A percentile compares a stretch with the other conserved stretches of the same genome.
Conservation (phyloP, 2,329 filamentous ascomycete genomes). For the Colletotrichum theobromicola region DNA sequence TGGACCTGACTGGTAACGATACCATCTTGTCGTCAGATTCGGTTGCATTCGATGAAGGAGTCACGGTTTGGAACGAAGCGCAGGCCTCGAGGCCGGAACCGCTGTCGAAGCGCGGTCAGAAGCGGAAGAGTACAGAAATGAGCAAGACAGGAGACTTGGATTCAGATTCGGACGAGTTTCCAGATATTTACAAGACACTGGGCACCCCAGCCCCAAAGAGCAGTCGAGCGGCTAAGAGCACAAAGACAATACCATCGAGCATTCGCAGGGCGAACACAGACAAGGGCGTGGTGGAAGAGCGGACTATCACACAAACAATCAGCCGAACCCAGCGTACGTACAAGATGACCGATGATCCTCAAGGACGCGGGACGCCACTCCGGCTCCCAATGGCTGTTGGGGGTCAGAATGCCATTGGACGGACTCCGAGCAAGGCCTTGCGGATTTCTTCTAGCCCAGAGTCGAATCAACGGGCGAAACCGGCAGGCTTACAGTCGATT, state of each 20-base stretch:
- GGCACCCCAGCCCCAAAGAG: conserved; percentile 41
- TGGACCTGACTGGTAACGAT: conserved; percentile 45
- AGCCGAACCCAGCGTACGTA: conserved; percentile 26
- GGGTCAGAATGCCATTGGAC: not conserved
- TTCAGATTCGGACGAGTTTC: conserved; percentile 51
- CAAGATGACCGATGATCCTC: conserved; percentile 2
- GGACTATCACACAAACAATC: conserved; percentile 25
- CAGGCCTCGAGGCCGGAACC: conserved; percentile 43
- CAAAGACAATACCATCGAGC: conserved; percentile 3
- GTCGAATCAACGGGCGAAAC: conserved; percentile 15
- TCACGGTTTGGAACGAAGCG: conserved; percentile 49
- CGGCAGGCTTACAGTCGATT: not conserved
- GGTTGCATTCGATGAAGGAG: conserved; percentile 39
- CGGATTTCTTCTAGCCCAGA: conserved; percentile 22
- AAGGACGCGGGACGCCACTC: not conserved
- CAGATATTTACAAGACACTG: conserved; percentile 57
- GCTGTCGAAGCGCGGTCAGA: conserved; percentile 46
- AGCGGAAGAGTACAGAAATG: conserved; percentile 58
- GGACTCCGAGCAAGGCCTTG: conserved; percentile 27
- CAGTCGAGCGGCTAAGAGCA: conserved; percentile 29
- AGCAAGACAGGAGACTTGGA: conserved; percentile 35
- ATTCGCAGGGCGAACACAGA: conserved; percentile 6
- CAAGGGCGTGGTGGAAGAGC: conserved; percentile 22
- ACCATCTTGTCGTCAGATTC: conserved; percentile 38
- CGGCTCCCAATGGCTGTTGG: not conserved